Evolutionary conservation across 192 early-diverging fungal genomes (phyloP).

Genomic region (Mortierella alpina): DNA sequence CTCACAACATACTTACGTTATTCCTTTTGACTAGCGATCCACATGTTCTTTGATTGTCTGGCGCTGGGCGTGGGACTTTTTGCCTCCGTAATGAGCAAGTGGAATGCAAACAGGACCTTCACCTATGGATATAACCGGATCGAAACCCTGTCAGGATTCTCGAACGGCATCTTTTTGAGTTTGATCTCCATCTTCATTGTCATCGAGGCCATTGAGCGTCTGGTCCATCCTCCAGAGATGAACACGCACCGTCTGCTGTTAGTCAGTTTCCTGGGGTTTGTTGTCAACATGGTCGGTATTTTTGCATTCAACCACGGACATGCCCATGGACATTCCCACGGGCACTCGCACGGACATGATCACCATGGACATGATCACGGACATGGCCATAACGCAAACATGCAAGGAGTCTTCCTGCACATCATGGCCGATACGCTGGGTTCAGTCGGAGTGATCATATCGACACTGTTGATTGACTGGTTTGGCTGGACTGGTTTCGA

Average conservation of each 20-base stretch:
- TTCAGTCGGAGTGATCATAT: slow-evolving; percentile 96
- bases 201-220: slow-evolving; percentile 89
- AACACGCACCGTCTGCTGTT: slow-evolving; percentile 85
- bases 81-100: slow-evolving; percentile 91
- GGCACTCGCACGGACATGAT: slow-evolving; percentile 68
- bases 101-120: slow-evolving; percentile 85
- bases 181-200: slow-evolving; percentile 91
- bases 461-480: slow-evolving; percentile 85
- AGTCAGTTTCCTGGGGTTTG: slow-evolving; percentile 89
- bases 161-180: slow-evolving; percentile 91
- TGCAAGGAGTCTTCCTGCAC: slow-evolving; percentile 95
- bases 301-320: slow-evolving; percentile 92
- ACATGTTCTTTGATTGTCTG: slow-evolving; percentile 98
- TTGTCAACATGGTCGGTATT: slow-evolving; percentile 94
- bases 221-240: slow-evolving; percentile 88
- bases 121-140: slow-evolving; percentile 89
- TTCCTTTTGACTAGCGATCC: slow-evolving; percentile 71
- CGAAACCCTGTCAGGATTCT: slow-evolving; percentile 93
- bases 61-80: slow-evolving; percentile 88
- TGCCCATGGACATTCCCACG: slow-evolving; percentile 67
- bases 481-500: slow-evolving; percentile 97
- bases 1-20: neutral
- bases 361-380: slow-evolving; percentile 70
- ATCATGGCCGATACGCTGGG: slow-evolving; percentile 95
- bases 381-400: slow-evolving; percentile 84